Conservation (phyloP, 2,329 filamentous ascomycete genomes). For the Paecilomyces niveus region DNA sequence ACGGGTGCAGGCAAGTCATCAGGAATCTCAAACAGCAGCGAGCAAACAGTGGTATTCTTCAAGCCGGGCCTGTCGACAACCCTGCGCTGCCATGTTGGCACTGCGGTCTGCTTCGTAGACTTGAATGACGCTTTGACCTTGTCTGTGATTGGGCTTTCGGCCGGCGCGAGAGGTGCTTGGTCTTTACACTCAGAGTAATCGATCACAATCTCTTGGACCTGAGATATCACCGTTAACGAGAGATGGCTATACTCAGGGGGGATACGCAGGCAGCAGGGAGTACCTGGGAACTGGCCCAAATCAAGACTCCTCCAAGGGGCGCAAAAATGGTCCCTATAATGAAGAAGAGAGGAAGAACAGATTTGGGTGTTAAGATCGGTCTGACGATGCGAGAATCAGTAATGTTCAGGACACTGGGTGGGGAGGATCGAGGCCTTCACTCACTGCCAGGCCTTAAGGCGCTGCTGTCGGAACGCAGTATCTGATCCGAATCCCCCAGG, state of each 20-base stretch:
- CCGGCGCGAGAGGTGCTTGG: conserved; percentile 46
- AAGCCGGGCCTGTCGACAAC: conserved; percentile 12
- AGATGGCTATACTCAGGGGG: not conserved
- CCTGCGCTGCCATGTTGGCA: conserved; percentile 24
- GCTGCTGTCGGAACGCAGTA: conserved; percentile 93
- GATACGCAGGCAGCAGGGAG: not conserved
- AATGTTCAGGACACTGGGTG: conserved; percentile 7
- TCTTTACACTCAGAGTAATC: conserved; percentile 76
- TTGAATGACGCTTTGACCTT: conserved; percentile 68
- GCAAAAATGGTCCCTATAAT: conserved; percentile 85
- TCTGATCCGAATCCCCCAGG: conserved; percentile 46
- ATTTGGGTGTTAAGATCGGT: conserved; percentile 92
- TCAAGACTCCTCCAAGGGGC: conserved; percentile 77
- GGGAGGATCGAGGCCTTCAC: conserved; percentile 25
- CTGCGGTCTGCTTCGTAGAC: conserved; percentile 34
- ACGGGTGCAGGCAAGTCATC: conserved; percentile 75
- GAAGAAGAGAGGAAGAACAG: conserved; percentile 86
- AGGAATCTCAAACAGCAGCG: conserved; percentile 70
- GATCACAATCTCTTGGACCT: conserved; percentile 86
- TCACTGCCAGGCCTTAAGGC: conserved; percentile 97
- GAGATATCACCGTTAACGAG: conserved; percentile 8
- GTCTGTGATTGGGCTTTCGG: conserved; percentile 36
- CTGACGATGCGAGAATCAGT: conserved; percentile 39
- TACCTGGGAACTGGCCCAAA: conserved; percentile 80
- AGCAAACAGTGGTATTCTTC: conserved; percentile 52